Conservation (phyloP, 176 grass and related monocot species). For the Triticum turgidum region DNA sequence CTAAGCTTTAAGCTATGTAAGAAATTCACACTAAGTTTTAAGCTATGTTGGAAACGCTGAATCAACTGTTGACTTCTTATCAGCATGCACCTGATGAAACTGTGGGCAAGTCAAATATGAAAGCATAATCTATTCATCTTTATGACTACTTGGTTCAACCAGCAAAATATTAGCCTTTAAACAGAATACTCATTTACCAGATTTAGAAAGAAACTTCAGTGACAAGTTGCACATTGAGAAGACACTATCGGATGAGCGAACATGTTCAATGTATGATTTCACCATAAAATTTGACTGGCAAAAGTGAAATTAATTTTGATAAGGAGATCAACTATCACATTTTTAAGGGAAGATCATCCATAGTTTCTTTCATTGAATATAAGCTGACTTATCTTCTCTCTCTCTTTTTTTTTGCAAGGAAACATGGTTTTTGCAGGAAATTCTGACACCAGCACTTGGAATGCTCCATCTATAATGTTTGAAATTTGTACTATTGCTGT, state of each 20-base stretch:
- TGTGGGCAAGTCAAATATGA: constrained; percentile 1
- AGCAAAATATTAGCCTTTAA: neutral
- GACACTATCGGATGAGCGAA: neutral
- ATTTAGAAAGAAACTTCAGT: neutral
- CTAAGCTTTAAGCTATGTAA: neutral
- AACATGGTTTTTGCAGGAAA: neutral
- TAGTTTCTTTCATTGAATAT: constrained; percentile 1
- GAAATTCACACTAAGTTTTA: constrained; percentile 9
- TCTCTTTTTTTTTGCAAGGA: neutral
- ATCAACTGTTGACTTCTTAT: neutral
- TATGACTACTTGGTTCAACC: neutral
- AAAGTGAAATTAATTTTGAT: neutral
- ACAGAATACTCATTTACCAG: neutral
- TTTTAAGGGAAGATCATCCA: neutral
- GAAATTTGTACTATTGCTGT: constrained; percentile 24
- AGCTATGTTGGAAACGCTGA: constrained; percentile 11
- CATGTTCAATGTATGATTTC: neutral
- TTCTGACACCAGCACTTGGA: neutral
- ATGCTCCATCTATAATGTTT: constrained; percentile 6
- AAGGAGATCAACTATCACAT: constrained; percentile 11
- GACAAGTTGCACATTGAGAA: neutral
- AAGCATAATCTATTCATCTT: constrained; percentile 20
- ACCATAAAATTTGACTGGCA: neutral
- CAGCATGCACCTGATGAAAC: neutral
- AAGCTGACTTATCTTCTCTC: neutral